A percentile compares a stretch with the other conserved stretches of the same genome.
These are phyloP conservation scores for Neurospora sp. DNA, from an alignment of 495 filamentous ascomycete species.

Conservation along the genomic window DNA sequence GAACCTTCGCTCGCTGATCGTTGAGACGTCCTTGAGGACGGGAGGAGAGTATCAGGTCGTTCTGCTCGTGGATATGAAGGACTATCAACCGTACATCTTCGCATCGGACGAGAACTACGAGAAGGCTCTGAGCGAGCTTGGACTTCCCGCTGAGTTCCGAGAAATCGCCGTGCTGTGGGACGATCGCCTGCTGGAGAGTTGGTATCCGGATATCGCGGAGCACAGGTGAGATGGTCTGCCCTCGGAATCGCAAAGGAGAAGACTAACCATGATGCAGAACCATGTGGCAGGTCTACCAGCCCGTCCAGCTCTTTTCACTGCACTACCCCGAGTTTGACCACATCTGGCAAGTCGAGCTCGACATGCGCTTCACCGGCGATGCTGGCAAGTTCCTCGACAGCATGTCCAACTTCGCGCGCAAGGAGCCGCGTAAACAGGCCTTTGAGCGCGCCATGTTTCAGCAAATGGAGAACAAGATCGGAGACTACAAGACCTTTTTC, in stretches of 20 bases:
- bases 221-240: slow-evolving; percentile 16
- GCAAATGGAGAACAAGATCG: slow-evolving; percentile 25
- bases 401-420: slow-evolving; percentile 37
- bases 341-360: slow-evolving; percentile 54
- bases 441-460: slow-evolving; percentile 27
- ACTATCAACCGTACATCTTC: slow-evolving; percentile 41
- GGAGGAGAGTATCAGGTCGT: slow-evolving; percentile 51
- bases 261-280: slow-evolving; percentile 11
- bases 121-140: slow-evolving; percentile 34
- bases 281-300: slow-evolving; percentile 29
- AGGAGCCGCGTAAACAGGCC: slow-evolving; percentile 41
- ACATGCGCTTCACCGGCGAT: slow-evolving; percentile 47
- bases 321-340: slow-evolving; percentile 50
- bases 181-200: slow-evolving; percentile 28
- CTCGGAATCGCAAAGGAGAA: not conserved
- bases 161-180: slow-evolving; percentile 48
- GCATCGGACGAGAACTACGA: slow-evolving; percentile 38
- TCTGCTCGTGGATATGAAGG: slow-evolving; percentile 48
- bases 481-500: slow-evolving; percentile 15
- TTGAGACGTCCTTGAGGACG: slow-evolving; percentile 41
- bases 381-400: slow-evolving; percentile 43
- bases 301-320: slow-evolving; percentile 48
- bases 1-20: slow-evolving; percentile 46
- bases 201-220: slow-evolving; percentile 28
- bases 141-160: slow-evolving; percentile 45